These are phyloP conservation scores for Triticum aestivum DNA, from an alignment of 176 grass and related monocot genomes.

Conservation along the genomic window IWGSC_CS_RefSeq_v2.1 NC_057800.1:615019849-615020348, in stretches of 20 bases:
- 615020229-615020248: constrained; percentile 74
- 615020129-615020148: neutral
- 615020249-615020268: constrained; percentile 68
- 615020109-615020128: neutral
- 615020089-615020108: constrained; percentile 31
- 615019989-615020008: constrained; percentile 28
- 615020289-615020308: constrained; percentile 61
- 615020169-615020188: too few relatives aligned
- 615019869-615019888: too few relatives aligned
- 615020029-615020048: constrained; percentile 41
- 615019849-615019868: neutral
- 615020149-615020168: too few relatives aligned
- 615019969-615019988: constrained; percentile 24
- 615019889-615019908: neutral
- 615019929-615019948: neutral
- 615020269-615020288: constrained; percentile 71
- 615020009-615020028: constrained; percentile 35
- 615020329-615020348: constrained; percentile 62
- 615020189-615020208: too few relatives aligned
- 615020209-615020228: neutral
- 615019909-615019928: neutral
- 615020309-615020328: constrained; percentile 59
- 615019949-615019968: constrained; percentile 13
- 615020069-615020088: constrained; percentile 40
- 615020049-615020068: constrained; percentile 33